Conservation (phyloP, 805 yeast genomes). For the Komagataella pastoris region DNA sequence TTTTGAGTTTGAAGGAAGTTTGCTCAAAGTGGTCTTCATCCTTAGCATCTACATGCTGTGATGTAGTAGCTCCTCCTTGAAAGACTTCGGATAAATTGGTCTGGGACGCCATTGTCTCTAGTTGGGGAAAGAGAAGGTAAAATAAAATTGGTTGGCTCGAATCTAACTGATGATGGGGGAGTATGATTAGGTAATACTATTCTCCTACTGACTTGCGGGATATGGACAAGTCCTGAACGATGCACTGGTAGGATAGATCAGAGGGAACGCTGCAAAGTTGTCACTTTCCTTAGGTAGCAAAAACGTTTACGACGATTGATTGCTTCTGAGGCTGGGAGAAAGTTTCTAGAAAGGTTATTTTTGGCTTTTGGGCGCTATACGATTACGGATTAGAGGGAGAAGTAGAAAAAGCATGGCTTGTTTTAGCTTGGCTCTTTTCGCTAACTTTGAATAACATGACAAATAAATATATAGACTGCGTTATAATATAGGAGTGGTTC, state of each 20-base stretch:
- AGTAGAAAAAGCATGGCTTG: not conserved
- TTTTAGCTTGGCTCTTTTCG: not conserved
- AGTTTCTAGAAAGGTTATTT: not conserved
- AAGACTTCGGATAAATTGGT: constrained; percentile 1
- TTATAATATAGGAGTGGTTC: too few relatives aligned
- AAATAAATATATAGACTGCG: too few relatives aligned
- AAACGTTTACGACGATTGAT: not conserved
- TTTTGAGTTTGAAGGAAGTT: constrained; percentile 59
- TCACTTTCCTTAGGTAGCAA: not conserved
- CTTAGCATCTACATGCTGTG: constrained; percentile 57
- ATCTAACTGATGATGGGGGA: not conserved
- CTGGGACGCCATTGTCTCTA: constrained; percentile 1
- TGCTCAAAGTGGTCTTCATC: constrained; percentile 59
- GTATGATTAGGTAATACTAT: not conserved
- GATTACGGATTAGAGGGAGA: not conserved
- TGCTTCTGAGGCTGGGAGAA: not conserved
- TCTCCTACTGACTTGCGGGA: not conserved
- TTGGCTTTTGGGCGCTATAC: not conserved
- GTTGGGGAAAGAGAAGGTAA: not conserved
- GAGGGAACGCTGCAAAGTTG: not conserved
- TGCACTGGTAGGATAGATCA: too few relatives aligned
- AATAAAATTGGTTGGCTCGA: not conserved
- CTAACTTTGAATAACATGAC: not conserved
- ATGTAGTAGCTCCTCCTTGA: constrained; percentile 47
- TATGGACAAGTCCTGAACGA: not conserved